phyloP scores from a whole-genome alignment of 2,329 filamentous ascomycete genomes.

The Blumeria graminis region DNA sequence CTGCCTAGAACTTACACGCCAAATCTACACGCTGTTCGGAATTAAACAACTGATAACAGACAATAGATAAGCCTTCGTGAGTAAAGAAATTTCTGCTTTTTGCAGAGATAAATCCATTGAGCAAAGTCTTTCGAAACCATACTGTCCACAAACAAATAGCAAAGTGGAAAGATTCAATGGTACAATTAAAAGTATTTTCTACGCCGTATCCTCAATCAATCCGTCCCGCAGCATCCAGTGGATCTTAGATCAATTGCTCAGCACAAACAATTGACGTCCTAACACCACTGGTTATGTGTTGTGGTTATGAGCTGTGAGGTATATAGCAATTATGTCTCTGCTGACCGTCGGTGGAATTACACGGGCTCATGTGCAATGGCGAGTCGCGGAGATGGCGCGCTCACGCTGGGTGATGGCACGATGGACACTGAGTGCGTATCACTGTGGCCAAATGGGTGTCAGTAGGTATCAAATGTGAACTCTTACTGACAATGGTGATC shows the following conservation, averaged over 20 bases:
- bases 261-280: not conserved
- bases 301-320: too few relatives aligned
- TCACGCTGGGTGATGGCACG: too few relatives aligned
- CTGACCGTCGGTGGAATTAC: too few relatives aligned
- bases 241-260: not conserved
- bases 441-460: too few relatives aligned
- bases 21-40: not conserved
- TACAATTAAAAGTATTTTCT: conserved; percentile 1
- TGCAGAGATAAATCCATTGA: not conserved
- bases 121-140: not conserved
- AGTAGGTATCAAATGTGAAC: too few relatives aligned
- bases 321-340: too few relatives aligned
- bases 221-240: not conserved
- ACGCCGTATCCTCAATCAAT: not conserved
- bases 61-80: not conserved
- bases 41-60: not conserved
- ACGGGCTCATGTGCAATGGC: too few relatives aligned
- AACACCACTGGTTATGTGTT: not conserved
- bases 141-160: not conserved
- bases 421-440: too few relatives aligned
- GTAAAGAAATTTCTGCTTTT: not conserved
- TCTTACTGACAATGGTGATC: too few relatives aligned
- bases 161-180: conserved; percentile 1
- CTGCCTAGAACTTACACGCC: not conserved
- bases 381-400: too few relatives aligned